These are phyloP conservation scores for Suillus americanus DNA, from an alignment of 768 basidiomycete genomes.

Conservation along the genomic window DNA sequence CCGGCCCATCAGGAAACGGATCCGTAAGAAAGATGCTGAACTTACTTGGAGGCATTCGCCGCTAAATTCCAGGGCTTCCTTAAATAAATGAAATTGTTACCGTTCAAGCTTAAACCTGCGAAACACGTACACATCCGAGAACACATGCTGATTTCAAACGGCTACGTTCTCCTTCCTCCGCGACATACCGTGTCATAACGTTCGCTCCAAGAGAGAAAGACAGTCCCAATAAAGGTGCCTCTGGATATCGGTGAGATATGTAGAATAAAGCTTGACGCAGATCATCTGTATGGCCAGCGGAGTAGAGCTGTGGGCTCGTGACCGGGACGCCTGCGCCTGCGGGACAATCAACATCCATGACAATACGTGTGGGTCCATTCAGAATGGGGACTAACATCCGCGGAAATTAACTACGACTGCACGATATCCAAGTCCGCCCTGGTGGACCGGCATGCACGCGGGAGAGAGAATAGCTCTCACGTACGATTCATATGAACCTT, in stretches of 20 bases:
- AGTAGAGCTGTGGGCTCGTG: conserved; percentile 82
- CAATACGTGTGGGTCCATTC: conserved; percentile 7
- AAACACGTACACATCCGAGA: conserved; percentile 67
- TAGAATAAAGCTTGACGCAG: conserved; percentile 78
- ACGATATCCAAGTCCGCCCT: conserved; percentile 90
- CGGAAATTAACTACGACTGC: conserved; percentile 91
- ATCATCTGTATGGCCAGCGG: conserved; percentile 89
- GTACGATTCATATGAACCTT: conserved; percentile 89
- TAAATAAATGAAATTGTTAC: conserved; percentile 10
- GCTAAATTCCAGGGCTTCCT: conserved; percentile 50
- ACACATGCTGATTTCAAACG: conserved; percentile 66
- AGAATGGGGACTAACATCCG: conserved; percentile 62
- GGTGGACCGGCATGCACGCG: conserved; percentile 63
- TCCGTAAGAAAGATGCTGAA: conserved; percentile 12
- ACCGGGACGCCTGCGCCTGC: conserved; percentile 83
- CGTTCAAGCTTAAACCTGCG: conserved; percentile 11
- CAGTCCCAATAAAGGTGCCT: conserved; percentile 79
- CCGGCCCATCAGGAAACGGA: conserved; percentile 9
- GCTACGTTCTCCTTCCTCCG: conserved; percentile 70
- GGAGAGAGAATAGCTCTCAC: conserved; percentile 79
- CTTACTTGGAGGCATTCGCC: conserved; percentile 36
- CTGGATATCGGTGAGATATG: conserved; percentile 69
- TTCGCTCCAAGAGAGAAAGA: conserved; percentile 96
- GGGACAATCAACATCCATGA: conserved; percentile 16
- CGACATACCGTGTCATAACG: conserved; percentile 86